phyloP scores from a whole-genome alignment of 2,329 filamentous ascomycete species.

The Fusarium sp. region DNA sequence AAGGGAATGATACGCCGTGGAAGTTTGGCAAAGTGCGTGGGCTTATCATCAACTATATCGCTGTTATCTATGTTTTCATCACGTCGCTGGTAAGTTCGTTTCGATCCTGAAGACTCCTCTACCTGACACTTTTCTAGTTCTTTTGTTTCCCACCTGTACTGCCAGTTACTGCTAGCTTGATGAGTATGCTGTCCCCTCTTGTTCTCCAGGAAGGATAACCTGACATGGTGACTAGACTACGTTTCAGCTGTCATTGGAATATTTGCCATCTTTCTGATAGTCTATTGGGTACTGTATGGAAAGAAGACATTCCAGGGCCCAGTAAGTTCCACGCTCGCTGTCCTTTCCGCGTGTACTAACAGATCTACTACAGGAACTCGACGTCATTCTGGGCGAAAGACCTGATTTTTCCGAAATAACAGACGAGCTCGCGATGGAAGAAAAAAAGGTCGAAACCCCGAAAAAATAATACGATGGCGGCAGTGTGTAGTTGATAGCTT shows the following conservation, averaged over 20 bases:
- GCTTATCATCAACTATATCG: conserved; percentile 25
- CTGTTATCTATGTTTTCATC: conserved; percentile 36
- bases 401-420: conserved; percentile 10
- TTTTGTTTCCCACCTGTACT: conserved; percentile 40
- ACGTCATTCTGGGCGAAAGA: conserved; percentile 30
- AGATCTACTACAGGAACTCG: conserved; percentile 4
- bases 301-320: conserved; percentile 39
- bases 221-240: conserved; percentile 49
- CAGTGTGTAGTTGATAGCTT: background rate
- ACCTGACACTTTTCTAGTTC: conserved; percentile 22
- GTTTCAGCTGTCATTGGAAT: conserved; percentile 55
- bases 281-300: conserved; percentile 32
- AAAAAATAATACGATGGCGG: background rate
- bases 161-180: conserved; percentile 31
- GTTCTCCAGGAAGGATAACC: fast-evolving
- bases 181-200: conserved; percentile 14
- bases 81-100: conserved; percentile 26
- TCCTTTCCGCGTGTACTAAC: background rate
- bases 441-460: conserved; percentile 16
- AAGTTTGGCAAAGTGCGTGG: conserved; percentile 21
- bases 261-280: conserved; percentile 38
- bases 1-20: conserved; percentile 21
- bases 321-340: background rate
- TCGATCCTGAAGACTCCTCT: fast-evolving
- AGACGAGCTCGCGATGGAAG: conserved; percentile 31